Evolutionary conservation across 352 stramenopile species (phyloP), one percentile per base, ranked within the genome.

Genomic region (Peronosclerospora sorghi): DNA sequence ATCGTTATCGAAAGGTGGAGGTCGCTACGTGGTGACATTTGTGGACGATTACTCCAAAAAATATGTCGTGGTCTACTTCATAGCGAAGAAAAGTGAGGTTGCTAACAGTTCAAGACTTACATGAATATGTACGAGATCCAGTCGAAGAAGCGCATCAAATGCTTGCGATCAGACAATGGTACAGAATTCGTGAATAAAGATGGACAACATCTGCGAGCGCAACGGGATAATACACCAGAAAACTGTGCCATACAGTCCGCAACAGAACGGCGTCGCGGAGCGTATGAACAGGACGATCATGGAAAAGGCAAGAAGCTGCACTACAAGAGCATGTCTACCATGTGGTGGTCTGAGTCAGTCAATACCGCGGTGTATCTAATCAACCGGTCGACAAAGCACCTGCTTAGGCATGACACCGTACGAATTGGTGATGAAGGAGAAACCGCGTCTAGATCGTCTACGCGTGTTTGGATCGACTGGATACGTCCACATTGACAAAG

Each of bases 151-250:
- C 54, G 42, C 10, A 23, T 34, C 4, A 20, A 21, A 6, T 40
- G 34, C 0, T 30, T 65, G 10, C 29, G 51, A 0, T 52, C 60
- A 0, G 56, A 67, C 35, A 65, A 59, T 13, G 61, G 7, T n/a
- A 42, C 39, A 5, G 53, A 66, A 17, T 48, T 53, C 18, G 37
- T 50, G 0, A 52, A 47, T 24, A 54, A 61, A 21, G 28, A 44
- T 63, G 9, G 35, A 30, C 0, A 10, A 34, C 0, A 35, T 32
- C 0, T 41, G 30, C 17, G 0, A 4, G 0, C 15, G 32, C 3
- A 21, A 21, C 10, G 34, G 41, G 8, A 47, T 51, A 15, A 7
- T 57, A 8, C 49, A 57, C 7, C 42, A 57, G 35, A 14, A 5
- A 13, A 26, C 15, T 2, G 32, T 45, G 3, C 37, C 23, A 7